phyloP scores from a whole-genome alignment of 2,329 filamentous ascomycete species.

The Ophiostoma piceae region DNA sequence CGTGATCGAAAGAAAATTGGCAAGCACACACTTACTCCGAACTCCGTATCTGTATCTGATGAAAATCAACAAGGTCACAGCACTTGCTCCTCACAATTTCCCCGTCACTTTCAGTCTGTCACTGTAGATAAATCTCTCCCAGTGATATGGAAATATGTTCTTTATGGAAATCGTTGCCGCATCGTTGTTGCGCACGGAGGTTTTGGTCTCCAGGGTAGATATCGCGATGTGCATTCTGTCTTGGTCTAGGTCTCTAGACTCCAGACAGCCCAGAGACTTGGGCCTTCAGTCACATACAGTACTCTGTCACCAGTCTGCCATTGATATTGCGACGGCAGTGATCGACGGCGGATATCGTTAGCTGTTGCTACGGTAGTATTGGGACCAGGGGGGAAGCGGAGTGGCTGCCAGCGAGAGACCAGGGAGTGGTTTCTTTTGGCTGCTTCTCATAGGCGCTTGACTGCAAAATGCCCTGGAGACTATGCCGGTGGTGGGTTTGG shows the following conservation, averaged over 20 bases:
- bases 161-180: conserved; percentile 7
- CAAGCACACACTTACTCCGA: background rate
- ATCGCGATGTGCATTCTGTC: conserved; percentile 21
- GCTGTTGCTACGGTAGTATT: conserved; percentile 9
- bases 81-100: background rate
- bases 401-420: background rate
- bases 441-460: conserved; percentile 1
- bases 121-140: background rate
- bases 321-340: conserved; percentile 15
- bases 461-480: background rate
- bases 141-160: background rate
- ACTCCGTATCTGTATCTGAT: background rate
- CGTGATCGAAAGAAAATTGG: background rate
- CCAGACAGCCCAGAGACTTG: background rate
- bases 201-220: conserved; percentile 3
- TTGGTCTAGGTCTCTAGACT: conserved; percentile 18
- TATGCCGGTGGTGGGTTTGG: background rate
- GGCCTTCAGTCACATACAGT: background rate
- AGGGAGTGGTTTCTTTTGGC: conserved; percentile 10
- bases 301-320: background rate
- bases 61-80: background rate
- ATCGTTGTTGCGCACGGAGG: conserved; percentile 10
- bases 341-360: conserved; percentile 14
- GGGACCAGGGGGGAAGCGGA: background rate
- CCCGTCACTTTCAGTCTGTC: background rate